These are phyloP conservation scores for Globisporangium iwayamae DNA, from an alignment of 352 stramenopile genomes.

Conservation along the genomic window DNA sequence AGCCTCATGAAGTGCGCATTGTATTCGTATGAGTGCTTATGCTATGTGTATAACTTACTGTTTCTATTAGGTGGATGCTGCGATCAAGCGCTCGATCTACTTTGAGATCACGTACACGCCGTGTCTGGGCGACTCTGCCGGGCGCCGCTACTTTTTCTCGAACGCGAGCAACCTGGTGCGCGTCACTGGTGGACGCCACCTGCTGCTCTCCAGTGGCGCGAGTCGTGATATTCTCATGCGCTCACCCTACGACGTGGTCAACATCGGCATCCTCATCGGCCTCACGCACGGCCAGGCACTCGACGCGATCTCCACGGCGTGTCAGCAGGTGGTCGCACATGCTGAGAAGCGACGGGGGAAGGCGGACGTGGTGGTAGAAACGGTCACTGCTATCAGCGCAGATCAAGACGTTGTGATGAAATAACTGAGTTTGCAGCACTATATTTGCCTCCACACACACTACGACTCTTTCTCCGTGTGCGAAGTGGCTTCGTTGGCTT, in stretches of 20 bases:
- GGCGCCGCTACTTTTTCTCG: slow-evolving; percentile 83
- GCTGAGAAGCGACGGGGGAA: slow-evolving; percentile 51
- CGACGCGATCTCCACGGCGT: slow-evolving; percentile 59
- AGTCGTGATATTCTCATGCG: slow-evolving; percentile 75
- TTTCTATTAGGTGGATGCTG: slow-evolving; percentile 48
- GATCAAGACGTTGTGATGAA: slow-evolving; percentile 43
- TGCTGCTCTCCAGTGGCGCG: slow-evolving; percentile 71
- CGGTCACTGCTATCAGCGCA: not conserved
- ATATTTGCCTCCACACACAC: not conserved
- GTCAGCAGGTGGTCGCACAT: slow-evolving; percentile 52
- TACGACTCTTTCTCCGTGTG: not conserved
- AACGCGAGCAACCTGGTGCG: slow-evolving; percentile 80
- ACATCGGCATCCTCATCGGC: slow-evolving; percentile 67
- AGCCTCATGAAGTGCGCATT: too few relatives aligned
- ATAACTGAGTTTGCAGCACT: slow-evolving; percentile 13
- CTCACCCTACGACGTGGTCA: slow-evolving; percentile 79
- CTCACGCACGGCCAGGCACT: slow-evolving; percentile 69
- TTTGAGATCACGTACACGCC: slow-evolving; percentile 83
- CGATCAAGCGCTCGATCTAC: slow-evolving; percentile 66
- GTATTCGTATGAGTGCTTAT: not conserved
- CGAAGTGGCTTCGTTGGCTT: not conserved
- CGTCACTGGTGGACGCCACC: slow-evolving; percentile 57
- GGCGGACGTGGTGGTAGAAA: slow-evolving; percentile 39
- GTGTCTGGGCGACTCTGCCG: slow-evolving; percentile 68
- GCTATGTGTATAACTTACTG: not conserved